phyloP scores from a whole-genome alignment of 306 rosid species.

The Trichosanthes truncata region DNA sequence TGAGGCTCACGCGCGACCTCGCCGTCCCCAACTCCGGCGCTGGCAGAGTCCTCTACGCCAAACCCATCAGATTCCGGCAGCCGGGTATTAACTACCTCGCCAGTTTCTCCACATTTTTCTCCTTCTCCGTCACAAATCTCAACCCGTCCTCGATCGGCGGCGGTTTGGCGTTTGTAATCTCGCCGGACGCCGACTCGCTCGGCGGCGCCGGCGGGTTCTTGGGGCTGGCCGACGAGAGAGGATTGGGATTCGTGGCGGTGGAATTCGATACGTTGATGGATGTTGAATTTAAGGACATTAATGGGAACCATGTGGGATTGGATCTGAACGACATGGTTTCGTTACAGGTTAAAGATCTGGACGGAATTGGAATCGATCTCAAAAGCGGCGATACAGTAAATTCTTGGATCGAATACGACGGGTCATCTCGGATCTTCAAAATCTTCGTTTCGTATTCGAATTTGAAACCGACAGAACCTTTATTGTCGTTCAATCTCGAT shows the following conservation, averaged over 20 bases:
- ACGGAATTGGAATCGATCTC: conserved; percentile 48
- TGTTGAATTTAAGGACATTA: conserved; percentile 76
- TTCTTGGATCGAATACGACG: conserved; percentile 83
- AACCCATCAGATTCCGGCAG: conserved; percentile 61
- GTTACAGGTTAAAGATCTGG: conserved; percentile 43
- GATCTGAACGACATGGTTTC: conserved; percentile 78
- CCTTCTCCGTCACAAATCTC: conserved; percentile 62
- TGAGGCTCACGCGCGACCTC: conserved; percentile 81
- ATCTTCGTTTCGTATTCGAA: conserved; percentile 81
- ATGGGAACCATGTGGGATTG: conserved; percentile 92
- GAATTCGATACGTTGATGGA: conserved; percentile 94
- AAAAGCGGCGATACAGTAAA: conserved; percentile 77
- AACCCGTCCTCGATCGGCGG: conserved; percentile 95
- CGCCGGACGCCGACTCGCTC: conserved; percentile 46
- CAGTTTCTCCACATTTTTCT: conserved; percentile 75
- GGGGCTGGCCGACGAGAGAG: conserved; percentile 32
- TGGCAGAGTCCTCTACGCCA: conserved; percentile 62
- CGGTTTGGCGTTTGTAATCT: conserved; percentile 68
- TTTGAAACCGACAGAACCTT: conserved; percentile 70
- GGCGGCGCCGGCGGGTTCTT: conserved; percentile 77
- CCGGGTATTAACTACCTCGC: conserved; percentile 32
- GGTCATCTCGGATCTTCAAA: conserved; percentile 35
- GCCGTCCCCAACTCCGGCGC: conserved; percentile 81
- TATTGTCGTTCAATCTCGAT: conserved; percentile 51
- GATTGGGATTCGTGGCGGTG: conserved; percentile 52